Base-by-base conservation (phyloP, 2,329 filamentous ascomycete genomes). In the Calonectria pseudoturangicola region DNA sequence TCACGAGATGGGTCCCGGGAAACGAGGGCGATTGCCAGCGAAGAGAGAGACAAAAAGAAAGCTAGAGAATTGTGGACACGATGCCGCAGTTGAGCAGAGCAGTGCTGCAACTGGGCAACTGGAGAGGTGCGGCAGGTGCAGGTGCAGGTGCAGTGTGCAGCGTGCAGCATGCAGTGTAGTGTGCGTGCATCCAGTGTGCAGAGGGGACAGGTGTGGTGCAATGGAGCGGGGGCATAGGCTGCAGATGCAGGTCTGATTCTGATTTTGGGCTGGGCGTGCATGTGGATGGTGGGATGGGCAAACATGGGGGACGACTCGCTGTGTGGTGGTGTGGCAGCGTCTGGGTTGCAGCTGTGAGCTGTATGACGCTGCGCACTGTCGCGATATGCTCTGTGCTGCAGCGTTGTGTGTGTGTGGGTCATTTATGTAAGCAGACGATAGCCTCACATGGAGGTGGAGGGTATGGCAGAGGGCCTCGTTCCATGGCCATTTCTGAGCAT, bases 181-280 rank as follows among this genome's bases (percentile, higher is more conserved):
- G 66, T 56, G 54, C n/a, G 45, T 68, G 66, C 66, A 48, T 45
- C 51, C 41, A 58, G 36, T 43, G 60, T 63, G 60, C 68, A 66
- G 54, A 58, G 45, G 62, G 51, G 68, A 64, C 48, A 64, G 47
- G 70, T 64, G 70, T 30, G 58, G 69, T 68, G 64, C 56, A 63
- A 68, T 72, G 70, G 65, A 64, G 47, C 54, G 63, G 68, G 66
- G 68, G 60, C 54, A 60, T 36, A 60, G 54, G 54, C 54, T 64
- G 69, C 69, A 65, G 63, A 68, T 63, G 70, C 64, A 68, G 56
- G 70, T 68, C 70, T 72, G 70, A 68, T 72, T 68, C 39, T 71
- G 68, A n/a, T 50, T 66, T 30, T 62, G 39, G 60, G 39, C 48
- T 48, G 56, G 60, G 43, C 39, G 56, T 21, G 33, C 33, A 41